phyloP scores from a whole-genome alignment of 495 filamentous ascomycete genomes.

The Rhizodiscina lignyota region DNA sequence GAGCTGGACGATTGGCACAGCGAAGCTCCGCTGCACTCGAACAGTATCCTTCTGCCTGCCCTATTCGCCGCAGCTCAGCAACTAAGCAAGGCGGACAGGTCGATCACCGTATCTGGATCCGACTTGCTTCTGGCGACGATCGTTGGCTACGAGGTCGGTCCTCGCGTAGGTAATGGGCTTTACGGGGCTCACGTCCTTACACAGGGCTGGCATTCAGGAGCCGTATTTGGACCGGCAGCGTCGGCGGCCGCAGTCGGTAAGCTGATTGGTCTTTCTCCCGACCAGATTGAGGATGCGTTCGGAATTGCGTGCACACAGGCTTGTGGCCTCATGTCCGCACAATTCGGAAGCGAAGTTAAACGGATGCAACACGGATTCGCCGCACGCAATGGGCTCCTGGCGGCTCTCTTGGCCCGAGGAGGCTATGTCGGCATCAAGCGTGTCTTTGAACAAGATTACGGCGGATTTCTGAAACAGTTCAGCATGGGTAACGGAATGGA shows the following conservation, averaged over 20 bases:
- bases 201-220: constrained; percentile 28
- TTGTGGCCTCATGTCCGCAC: constrained; percentile 27
- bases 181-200: constrained; percentile 23
- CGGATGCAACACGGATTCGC: constrained; percentile 32
- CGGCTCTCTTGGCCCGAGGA: constrained; percentile 19
- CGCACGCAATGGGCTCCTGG: constrained; percentile 27
- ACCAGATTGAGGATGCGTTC: constrained; percentile 15
- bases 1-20: constrained; percentile 30
- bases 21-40: constrained; percentile 15
- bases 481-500: constrained; percentile 17
- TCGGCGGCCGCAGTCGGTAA: constrained; percentile 25
- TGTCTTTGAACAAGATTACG: constrained; percentile 26
- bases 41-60: constrained; percentile 21
- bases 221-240: constrained; percentile 27
- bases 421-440: constrained; percentile 30
- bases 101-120: constrained; percentile 7
- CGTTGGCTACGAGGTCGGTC: constrained; percentile 24
- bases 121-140: constrained; percentile 22
- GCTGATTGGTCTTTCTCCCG: constrained; percentile 17
- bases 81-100: neutral
- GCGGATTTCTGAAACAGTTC: constrained; percentile 27
- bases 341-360: constrained; percentile 27
- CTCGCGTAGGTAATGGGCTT: constrained; percentile 25
- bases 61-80: constrained; percentile 22
- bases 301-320: constrained; percentile 9